phyloP scores from a whole-genome alignment of 371 early-diverging fungal species.

The Rhizopus microsporus region DNA sequence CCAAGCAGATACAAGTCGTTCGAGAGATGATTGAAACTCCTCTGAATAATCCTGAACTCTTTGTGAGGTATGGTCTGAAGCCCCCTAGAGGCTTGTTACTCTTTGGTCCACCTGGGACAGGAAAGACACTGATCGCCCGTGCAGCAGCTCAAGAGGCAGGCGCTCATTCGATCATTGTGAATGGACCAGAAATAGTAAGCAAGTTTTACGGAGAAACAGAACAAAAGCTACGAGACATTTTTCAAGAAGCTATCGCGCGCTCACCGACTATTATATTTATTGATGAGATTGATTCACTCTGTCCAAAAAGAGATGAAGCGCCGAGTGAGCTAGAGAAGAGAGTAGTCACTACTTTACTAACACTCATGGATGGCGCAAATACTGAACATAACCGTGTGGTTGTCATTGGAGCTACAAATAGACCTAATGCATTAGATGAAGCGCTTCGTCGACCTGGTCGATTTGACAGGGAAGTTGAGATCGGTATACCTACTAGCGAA shows the following conservation, averaged over 20 bases:
- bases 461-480: constrained; percentile 95
- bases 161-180: constrained; percentile 83
- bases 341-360: constrained; percentile 95
- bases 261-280: constrained; percentile 96
- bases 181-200: constrained; percentile 95
- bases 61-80: constrained; percentile 69
- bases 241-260: constrained; percentile 78
- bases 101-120: constrained; percentile 98
- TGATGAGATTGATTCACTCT: constrained; percentile 98
- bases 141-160: constrained; percentile 86
- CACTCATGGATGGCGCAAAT: constrained; percentile 92
- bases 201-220: constrained; percentile 98
- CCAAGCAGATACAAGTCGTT: constrained; percentile 66
- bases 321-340: constrained; percentile 83
- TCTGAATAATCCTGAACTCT: constrained; percentile 74
- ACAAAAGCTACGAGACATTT: constrained; percentile 81
- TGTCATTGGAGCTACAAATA: constrained; percentile 97
- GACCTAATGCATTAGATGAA: constrained; percentile 92
- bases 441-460: constrained; percentile 98
- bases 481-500: constrained; percentile 85
- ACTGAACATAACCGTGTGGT: constrained; percentile 54
- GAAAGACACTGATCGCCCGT: constrained; percentile 94
- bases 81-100: constrained; percentile 91
- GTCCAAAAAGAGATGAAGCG: constrained; percentile 86
- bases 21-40: constrained; percentile 90